These are phyloP conservation scores for Galerina sulciceps DNA, from an alignment of 768 basidiomycete species.

Conservation along the genomic window DNA sequence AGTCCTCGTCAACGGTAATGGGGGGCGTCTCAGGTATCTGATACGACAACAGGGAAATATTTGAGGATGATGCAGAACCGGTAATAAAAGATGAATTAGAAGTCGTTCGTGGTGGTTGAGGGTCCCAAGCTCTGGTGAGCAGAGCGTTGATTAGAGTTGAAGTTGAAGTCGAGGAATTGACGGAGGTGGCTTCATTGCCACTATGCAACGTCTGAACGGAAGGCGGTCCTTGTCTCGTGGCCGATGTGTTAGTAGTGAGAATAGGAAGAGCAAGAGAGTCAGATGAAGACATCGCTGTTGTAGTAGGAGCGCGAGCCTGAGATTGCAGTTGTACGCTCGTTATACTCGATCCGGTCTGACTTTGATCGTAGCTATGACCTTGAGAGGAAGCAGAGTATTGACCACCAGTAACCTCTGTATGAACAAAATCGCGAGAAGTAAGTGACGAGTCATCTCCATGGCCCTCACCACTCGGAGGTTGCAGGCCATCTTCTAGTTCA, in stretches of 20 bases:
- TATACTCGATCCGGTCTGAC: conserved; percentile 10
- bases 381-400: background rate
- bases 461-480: background rate
- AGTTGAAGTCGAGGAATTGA: conserved; percentile 9
- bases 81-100: conserved; percentile 21
- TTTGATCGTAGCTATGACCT: conserved; percentile 1
- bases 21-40: conserved; percentile 25
- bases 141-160: conserved; percentile 13
- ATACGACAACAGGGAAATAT: conserved; percentile 23
- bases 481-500: conserved; percentile 6
- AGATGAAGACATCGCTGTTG: conserved; percentile 9
- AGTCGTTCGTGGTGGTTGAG: conserved; percentile 16
- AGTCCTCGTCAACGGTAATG: conserved; percentile 16
- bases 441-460: conserved; percentile 13
- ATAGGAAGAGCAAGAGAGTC: conserved; percentile 11
- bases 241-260: background rate
- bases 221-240: background rate
- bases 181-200: conserved; percentile 3
- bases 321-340: conserved; percentile 22
- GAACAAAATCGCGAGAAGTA: conserved; percentile 20
- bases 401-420: background rate
- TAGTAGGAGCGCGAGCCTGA: conserved; percentile 12
- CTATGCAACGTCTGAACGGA: background rate
- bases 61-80: conserved; percentile 17
- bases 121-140: conserved; percentile 19